phyloP scores from a whole-genome alignment of 2,329 filamentous ascomycete genomes.

The Nemania abortiva region DNA sequence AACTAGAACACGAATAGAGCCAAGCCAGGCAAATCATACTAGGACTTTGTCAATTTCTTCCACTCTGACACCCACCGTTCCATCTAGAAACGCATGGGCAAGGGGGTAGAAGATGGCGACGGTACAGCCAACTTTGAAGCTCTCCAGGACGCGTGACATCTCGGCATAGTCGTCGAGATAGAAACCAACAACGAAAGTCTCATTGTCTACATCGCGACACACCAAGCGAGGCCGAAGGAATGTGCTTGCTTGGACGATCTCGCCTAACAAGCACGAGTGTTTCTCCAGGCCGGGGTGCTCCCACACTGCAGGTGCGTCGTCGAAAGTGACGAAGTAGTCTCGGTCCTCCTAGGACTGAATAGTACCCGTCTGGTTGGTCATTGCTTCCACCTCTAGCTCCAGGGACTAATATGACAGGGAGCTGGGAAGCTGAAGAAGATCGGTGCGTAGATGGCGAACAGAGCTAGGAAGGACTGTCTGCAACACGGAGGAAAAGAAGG shows the following conservation, averaged over 20 bases:
- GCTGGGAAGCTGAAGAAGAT: background rate
- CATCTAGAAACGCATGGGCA: slow-evolving; percentile 26
- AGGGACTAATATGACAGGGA: background rate
- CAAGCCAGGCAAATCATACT: slow-evolving; percentile 7
- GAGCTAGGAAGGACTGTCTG: background rate
- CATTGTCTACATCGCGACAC: background rate
- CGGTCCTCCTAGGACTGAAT: slow-evolving; percentile 15
- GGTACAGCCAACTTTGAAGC: slow-evolving; percentile 40
- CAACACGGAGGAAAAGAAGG: background rate
- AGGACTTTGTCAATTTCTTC: slow-evolving; percentile 11
- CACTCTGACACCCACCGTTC: slow-evolving; percentile 30
- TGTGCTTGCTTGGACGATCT: slow-evolving; percentile 28
- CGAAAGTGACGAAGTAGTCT: background rate
- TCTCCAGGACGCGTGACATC: background rate
- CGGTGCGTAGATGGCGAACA: background rate
- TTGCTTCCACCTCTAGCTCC: background rate
- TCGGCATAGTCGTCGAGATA: background rate
- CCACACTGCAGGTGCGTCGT: background rate
- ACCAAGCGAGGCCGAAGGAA: background rate
- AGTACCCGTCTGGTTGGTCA: background rate
- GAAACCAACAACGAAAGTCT: background rate
- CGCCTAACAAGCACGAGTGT: slow-evolving; percentile 34
- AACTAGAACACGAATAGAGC: background rate
- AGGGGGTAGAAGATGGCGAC: slow-evolving; percentile 43
- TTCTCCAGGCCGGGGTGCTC: background rate